Evolutionary conservation across 176 grass and related monocot genomes (phyloP), one percentile per base, ranked within the genome.

Genomic region (Juncus effusus): DNA sequence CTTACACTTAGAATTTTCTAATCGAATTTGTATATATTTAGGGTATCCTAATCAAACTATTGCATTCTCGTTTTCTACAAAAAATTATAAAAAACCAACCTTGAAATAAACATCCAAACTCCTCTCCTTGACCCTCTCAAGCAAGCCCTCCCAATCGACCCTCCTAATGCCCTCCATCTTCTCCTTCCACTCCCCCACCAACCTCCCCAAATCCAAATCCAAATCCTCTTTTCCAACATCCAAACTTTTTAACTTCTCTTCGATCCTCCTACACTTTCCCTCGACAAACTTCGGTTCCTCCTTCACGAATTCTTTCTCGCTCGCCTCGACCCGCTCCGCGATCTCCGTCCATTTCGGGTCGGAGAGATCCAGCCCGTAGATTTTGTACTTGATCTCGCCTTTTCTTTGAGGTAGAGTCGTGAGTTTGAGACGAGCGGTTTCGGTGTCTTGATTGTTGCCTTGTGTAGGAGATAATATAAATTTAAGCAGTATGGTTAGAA

Each of bases 121-220:
- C 11, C 66, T 56, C 51, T 80, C 60, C 73, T 89, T 86, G 60
- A 96, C 80, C 61, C 85, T 77, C 13, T 82, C 85, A 4, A 96
- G 87, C 38, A 96, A 66, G 2, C 82, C 82, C 67, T 83, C 67
- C 88, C 93, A 96, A 36, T 96, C 93, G 12, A 77, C 77, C 13
- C 82, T 83, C 59, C 60, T 96, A 19, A 87, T 84, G 60, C 74
- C 51, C 36, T 70, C 67, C 67, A 78, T 77, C 9, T 76, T 79
- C 49, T 91, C 93, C 64, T 85, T 86, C 88, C 93, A 96, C 56
- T 96, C 93, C 9, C 79, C 79, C 65, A 96, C 69, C 68, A 84
- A 42, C 9, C 77, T 76, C 38, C 16, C 16, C 0, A 74, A 79
- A 65, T 91, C 87, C 63, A 75, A 82, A 39, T 64, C 72, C 0